A percentile compares a stretch with the other conserved stretches of the same genome.
Conservation (phyloP, 495 filamentous ascomycete species). For the Penicillium alfredii region DNA sequence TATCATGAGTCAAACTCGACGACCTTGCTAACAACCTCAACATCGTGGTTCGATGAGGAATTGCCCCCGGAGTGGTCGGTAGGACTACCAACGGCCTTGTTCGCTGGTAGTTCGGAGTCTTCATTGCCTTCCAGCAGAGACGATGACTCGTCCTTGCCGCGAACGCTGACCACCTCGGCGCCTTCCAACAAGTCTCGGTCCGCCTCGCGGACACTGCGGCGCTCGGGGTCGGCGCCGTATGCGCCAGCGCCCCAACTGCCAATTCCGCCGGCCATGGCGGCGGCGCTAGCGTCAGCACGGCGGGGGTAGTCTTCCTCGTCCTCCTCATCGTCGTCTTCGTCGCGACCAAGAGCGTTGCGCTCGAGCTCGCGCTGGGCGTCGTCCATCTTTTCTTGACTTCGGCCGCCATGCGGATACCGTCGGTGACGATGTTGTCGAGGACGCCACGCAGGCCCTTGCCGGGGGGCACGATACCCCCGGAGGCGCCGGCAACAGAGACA, state of each 20-base stretch:
- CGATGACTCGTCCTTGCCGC: constrained; percentile 26
- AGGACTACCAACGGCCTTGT: constrained; percentile 1
- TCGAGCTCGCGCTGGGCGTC: constrained; percentile 83
- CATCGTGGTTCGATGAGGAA: constrained; percentile 11
- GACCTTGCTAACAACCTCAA: constrained; percentile 32
- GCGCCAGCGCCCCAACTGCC: constrained; percentile 43
- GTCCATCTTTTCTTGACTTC: constrained; percentile 88
- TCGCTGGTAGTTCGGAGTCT: neutral
- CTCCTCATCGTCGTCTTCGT: constrained; percentile 74
- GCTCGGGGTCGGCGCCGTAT: constrained; percentile 51
- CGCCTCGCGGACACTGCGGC: constrained; percentile 59
- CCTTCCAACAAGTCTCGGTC: constrained; percentile 76
- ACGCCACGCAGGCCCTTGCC: constrained; percentile 80
- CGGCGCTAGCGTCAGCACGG: constrained; percentile 15
- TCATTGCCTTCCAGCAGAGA: constrained; percentile 27
- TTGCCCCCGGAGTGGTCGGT: neutral
- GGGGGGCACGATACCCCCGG: constrained; percentile 53
- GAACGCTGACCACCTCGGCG: constrained; percentile 18
- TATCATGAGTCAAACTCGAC: constrained; percentile 38
- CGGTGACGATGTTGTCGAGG: constrained; percentile 92
- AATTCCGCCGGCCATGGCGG: constrained; percentile 36
- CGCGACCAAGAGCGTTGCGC: constrained; percentile 62
- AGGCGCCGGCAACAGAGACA: constrained; percentile 38
- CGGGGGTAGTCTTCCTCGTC: constrained; percentile 48
- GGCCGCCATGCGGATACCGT: constrained; percentile 89